Base-by-base conservation (phyloP, 441 rosid genomes). In the Raphanus hybrid region DNA sequence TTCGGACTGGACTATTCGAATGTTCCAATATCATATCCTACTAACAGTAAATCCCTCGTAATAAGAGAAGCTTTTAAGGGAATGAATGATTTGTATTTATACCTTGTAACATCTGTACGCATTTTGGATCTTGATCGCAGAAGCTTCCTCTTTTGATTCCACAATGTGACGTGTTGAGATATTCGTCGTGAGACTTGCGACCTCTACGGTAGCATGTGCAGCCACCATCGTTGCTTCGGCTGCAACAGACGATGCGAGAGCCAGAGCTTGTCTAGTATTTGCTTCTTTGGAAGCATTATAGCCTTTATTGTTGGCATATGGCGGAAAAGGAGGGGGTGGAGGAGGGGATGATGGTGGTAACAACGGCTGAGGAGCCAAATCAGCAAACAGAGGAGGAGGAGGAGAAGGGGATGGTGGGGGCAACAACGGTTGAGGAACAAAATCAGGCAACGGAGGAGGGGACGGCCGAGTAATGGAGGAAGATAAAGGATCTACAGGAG, bases 221-320 rank as follows among this genome's bases (percentile, higher is more conserved):
- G 82, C 79, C 64, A 75, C 79, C 0, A 70, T 69, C 16, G 75
- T 73, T 29, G 82, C 82, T 64, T 79, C 82, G 34, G 72, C 79
- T 57, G 79, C 82, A 8, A 74, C 79, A n/a, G 78, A 72, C 0
- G 82, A 65, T 34, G 82, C 82, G 50, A 80, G 73, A 75, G 76
- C 69, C 5, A 80, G 39, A 70, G 79, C 79, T 64, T 80, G 72
- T 75, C 73, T 70, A 43, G 68, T 79, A 45, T 75, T 75, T 41
- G 59, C 82, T 29, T 79, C 79, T 64, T 58, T 70, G n/a, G 72
- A 63, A 14, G 52, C 55, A 69, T 7, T 68, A 58, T 57, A 41
- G 1, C 43, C 3, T 43, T 27, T 23, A 79, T 14, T 35, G 2
- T 18, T 34, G 0, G 48, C 2, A 63, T 37, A 27, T 14, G 63